These are phyloP conservation scores for Hysterium pulicare DNA, from an alignment of 2,329 filamentous ascomycete species.

Conservation along the genomic window DNA sequence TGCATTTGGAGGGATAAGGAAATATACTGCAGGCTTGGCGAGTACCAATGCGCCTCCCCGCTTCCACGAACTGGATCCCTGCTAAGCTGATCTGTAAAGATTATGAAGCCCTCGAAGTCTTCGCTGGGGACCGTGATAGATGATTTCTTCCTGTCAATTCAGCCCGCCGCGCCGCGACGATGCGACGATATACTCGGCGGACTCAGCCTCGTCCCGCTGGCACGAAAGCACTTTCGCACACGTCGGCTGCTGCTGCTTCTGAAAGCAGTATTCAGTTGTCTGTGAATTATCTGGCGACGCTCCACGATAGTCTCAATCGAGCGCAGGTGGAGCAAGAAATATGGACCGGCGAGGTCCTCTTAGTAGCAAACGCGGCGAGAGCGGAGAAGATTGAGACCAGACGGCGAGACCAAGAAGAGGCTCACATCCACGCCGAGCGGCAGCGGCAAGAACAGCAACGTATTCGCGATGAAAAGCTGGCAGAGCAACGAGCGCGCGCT, in stretches of 20 bases:
- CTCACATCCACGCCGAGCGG: neutral
- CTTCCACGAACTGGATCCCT: no score
- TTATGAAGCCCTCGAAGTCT: no score
- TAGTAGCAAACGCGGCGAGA: constrained; percentile 3
- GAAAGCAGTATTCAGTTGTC: constrained; percentile 2
- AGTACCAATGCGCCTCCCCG: no score
- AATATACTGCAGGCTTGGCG: no score
- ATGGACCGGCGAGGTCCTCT: neutral
- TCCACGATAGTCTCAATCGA: constrained; percentile 1
- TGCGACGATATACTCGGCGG: no score
- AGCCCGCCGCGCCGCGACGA: no score
- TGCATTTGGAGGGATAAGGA: no score
- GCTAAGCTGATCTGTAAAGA: no score
- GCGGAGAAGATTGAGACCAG: constrained; percentile 3
- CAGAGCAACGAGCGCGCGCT: constrained; percentile 1
- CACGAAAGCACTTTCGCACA: constrained; percentile 2
- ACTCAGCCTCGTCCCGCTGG: no score
- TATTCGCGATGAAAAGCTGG: neutral
- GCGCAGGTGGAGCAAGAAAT: constrained; percentile 1
- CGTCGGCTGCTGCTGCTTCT: constrained; percentile 3
- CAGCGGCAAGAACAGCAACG: constrained; percentile 6
- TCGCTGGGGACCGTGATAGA: no score
- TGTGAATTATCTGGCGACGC: neutral
- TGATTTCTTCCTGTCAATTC: no score
- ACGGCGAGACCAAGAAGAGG: constrained; percentile 1